Evolutionary conservation across 495 filamentous ascomycete genomes (phyloP), one percentile per base, ranked within the genome.

Genomic region (Margaritispora aquatica): DNA sequence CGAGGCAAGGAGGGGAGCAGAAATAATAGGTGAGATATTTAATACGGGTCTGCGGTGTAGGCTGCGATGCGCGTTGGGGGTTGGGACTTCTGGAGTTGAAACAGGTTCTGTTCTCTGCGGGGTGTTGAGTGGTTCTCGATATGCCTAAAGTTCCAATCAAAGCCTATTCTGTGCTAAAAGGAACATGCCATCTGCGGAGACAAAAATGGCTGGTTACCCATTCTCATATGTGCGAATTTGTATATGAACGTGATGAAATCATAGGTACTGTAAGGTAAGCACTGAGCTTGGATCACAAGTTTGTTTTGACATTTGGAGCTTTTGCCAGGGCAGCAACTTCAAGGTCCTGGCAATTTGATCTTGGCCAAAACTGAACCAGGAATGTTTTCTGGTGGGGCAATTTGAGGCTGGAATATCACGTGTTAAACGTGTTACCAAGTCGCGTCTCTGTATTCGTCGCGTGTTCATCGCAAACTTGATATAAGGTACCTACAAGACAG

Each of bases 41-140:
- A n/a, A 51, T 23, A 48, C 5, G 19, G 57, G 31, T 55, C 44
- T 62, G 59, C 53, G 59, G 59, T 54, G 59, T 54, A 62, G 29
- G 29, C 29, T 7, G 38, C 17, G 38, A 44, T 44, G 38, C 38
- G 38, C 15, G 38, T 2, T n/a, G 38, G 38, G 19, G 38, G 19
- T 17, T n/a, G n/a, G n/a, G n/a, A n/a, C n/a, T n/a, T n/a, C 2
- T 44, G 38, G 38, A 44, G 38, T 44, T 54, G 29, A 50, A 27
- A 55, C 53, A 55, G 53, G 53, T 31, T 60, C 34, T 36, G 50
- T 46, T 44, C 8, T 9, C 26, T 48, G 58, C 58, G 58, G 58
- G 58, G 58, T 60, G 23, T 17, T 10, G 47, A 31, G 23, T 48
- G 22, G 23, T 8, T 36, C 57, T 44, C 17, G 38, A 44, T n/a